Conservation (phyloP, 2,329 filamentous ascomycete species). For the Pyrenochaeta sp. region DNA sequence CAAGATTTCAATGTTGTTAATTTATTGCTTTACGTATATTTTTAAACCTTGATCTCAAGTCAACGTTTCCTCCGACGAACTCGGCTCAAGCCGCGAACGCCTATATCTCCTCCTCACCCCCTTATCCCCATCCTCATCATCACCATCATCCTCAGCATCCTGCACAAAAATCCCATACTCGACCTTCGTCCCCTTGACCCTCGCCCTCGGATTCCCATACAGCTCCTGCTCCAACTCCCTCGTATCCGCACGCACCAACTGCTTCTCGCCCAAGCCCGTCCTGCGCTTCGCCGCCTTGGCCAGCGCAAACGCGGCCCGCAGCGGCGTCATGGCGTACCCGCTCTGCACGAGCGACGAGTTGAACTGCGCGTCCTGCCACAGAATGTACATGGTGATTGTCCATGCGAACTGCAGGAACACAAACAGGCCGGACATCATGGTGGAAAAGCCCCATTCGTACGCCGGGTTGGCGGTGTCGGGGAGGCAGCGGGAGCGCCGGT, state of each 20-base stretch:
- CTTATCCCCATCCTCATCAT: not conserved
- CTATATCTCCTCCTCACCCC: not conserved
- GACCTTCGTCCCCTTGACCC: constrained; percentile 19
- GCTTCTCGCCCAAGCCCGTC: constrained; percentile 25
- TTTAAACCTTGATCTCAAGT: not conserved
- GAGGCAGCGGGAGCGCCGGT: constrained; percentile 28
- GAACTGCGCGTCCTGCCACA: constrained; percentile 46
- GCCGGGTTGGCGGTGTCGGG: constrained; percentile 33
- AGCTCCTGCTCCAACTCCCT: constrained; percentile 27
- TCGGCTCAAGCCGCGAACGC: not conserved
- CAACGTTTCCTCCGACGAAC: not conserved
- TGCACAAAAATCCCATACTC: constrained; percentile 18
- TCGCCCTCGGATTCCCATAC: constrained; percentile 16
- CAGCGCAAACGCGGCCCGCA: constrained; percentile 41
- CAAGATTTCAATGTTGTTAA: no score
- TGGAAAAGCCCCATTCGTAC: constrained; percentile 50
- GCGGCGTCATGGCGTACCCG: constrained; percentile 40
- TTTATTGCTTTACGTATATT: no score
- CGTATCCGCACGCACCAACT: constrained; percentile 25
- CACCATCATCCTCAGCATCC: constrained; percentile 5
- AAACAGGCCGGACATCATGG: constrained; percentile 40
- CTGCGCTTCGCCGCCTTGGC: constrained; percentile 28
- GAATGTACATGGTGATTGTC: constrained; percentile 41
- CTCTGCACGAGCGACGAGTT: constrained; percentile 29
- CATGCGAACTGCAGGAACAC: constrained; percentile 42